Conservation (phyloP, 2,329 filamentous ascomycete genomes). For the Periconia sp. region DNA sequence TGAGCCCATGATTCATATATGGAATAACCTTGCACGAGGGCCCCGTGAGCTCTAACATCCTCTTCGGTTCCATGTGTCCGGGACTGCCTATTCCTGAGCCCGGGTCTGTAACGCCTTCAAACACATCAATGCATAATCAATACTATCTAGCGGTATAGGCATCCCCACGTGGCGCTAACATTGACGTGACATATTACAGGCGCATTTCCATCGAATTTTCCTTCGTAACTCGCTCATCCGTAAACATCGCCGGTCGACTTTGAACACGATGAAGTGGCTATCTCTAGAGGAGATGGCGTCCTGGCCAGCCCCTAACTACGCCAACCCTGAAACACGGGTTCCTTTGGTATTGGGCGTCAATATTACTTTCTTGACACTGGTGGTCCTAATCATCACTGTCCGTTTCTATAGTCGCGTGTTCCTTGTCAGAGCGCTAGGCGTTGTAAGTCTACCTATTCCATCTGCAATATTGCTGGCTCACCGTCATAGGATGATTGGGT, state of each 20-base stretch:
- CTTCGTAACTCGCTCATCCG: not conserved
- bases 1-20: not conserved
- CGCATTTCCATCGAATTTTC: not conserved
- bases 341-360: conserved; percentile 20
- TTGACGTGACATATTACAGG: no score
- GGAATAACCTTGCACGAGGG: not conserved
- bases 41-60: not conserved
- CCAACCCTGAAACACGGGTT: conserved; percentile 22
- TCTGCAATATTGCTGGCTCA: not conserved
- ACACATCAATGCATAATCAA: not conserved
- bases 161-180: no score
- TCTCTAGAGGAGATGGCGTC: conserved; percentile 8
- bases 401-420: conserved; percentile 25
- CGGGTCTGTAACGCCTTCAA: not conserved
- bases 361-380: conserved; percentile 15
- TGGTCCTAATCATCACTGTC: conserved; percentile 14
- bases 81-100: not conserved
- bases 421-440: conserved; percentile 9
- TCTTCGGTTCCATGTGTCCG: not conserved
- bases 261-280: not conserved
- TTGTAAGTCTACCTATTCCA: not conserved
- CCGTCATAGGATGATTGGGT: conserved; percentile 15
- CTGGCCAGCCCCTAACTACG: conserved; percentile 31
- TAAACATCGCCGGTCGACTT: not conserved
- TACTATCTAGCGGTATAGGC: not conserved